Conservation (phyloP, 2,329 filamentous ascomycete species). For the Fusarium cicatricum region DNA sequence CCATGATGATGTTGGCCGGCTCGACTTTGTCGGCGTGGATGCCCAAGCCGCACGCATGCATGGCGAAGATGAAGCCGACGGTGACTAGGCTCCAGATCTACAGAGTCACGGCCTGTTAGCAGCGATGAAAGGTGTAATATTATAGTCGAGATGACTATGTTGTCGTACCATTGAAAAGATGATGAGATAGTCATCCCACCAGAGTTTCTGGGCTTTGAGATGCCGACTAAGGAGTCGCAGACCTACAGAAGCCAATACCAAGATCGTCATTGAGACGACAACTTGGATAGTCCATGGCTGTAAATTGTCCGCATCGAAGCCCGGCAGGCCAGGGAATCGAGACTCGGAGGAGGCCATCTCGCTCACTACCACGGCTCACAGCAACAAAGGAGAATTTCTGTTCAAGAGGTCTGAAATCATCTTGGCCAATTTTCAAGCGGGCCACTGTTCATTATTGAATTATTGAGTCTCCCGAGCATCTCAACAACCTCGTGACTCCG, state of each 20-base stretch:
- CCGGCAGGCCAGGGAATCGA: constrained; percentile 34
- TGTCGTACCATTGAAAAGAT: constrained; percentile 57
- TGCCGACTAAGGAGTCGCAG: constrained; percentile 53
- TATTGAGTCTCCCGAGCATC: not conserved
- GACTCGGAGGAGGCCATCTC: constrained; percentile 30
- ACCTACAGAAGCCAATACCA: constrained; percentile 50
- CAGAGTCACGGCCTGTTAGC: not conserved
- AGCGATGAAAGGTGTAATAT: not conserved
- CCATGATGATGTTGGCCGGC: constrained; percentile 49
- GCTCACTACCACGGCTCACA: not conserved
- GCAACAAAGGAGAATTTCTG: not conserved
- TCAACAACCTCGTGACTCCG: not conserved
- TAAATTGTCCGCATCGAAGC: constrained; percentile 43
- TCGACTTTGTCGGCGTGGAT: constrained; percentile 53
- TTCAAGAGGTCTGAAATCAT: constrained; percentile 3
- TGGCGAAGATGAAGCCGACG: constrained; percentile 58
- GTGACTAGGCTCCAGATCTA: constrained; percentile 54
- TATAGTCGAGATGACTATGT: too few species aligned
- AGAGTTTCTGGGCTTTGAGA: constrained; percentile 53
- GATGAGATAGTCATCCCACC: constrained; percentile 62
- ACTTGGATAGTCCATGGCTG: constrained; percentile 55
- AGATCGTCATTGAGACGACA: constrained; percentile 51
- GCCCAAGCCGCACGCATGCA: constrained; percentile 57
- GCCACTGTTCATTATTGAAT: not conserved
- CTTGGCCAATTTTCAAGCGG: not conserved